phyloP scores from a whole-genome alignment of 192 early-diverging fungal genomes.

The Coemansia sp. region DNA sequence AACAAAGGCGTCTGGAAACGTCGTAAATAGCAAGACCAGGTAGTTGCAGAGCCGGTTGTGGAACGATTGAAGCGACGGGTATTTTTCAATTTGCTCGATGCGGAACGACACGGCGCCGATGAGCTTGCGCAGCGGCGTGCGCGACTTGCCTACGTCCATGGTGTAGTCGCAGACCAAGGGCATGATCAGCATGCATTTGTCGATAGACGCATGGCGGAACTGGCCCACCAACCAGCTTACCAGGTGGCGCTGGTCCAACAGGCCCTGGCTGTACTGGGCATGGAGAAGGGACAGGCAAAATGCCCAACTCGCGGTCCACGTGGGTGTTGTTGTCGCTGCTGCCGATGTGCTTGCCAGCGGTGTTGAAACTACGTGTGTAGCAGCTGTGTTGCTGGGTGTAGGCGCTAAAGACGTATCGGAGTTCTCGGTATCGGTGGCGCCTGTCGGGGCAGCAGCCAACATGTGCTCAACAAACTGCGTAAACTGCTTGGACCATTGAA shows the following conservation, averaged over 20 bases:
- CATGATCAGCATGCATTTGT: conserved; percentile 41
- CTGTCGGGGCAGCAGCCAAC: conserved; percentile 22
- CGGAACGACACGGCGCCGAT: conserved; percentile 26
- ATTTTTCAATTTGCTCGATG: conserved; percentile 15
- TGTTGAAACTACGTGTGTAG: neutral
- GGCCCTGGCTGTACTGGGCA: conserved; percentile 37
- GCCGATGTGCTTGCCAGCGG: neutral
- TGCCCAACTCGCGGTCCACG: conserved; percentile 30
- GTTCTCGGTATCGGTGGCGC: neutral
- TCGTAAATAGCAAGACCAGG: conserved; percentile 22
- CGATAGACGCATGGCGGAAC: conserved; percentile 18
- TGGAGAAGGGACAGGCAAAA: conserved; percentile 28
- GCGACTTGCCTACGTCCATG: conserved; percentile 35
- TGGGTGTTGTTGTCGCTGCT: neutral
- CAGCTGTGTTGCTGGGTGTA: conserved; percentile 2
- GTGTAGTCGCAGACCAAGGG: conserved; percentile 32
- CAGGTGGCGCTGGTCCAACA: conserved; percentile 44
- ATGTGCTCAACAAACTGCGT: conserved; percentile 38
- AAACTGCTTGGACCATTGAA: conserved; percentile 37
- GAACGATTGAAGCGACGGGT: conserved; percentile 15
- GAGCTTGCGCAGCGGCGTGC: conserved; percentile 48
- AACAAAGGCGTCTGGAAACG: conserved; percentile 44
- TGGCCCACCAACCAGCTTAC: conserved; percentile 41
- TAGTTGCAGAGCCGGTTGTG: conserved; percentile 6
- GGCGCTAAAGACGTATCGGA: neutral